Evolutionary conservation across 2,329 filamentous ascomycete genomes (phyloP).

Genomic region (Apiospora malaysiana): DNA sequence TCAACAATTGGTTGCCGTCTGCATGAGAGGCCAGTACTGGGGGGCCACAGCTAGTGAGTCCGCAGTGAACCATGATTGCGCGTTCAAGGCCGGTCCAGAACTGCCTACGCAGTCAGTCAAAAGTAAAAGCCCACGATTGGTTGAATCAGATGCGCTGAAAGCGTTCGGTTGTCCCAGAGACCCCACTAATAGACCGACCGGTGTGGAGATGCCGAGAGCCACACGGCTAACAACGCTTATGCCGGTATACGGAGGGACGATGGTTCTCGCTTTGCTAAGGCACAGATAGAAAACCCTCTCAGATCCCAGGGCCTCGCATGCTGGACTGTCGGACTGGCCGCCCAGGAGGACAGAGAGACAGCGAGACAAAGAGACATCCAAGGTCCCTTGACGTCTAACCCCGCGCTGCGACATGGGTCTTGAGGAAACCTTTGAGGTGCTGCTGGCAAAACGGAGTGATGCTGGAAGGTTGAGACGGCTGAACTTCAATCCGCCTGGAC

Average conservation of each 20-base stretch:
- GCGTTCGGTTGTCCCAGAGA: neutral
- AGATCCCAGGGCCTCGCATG: too few relatives aligned
- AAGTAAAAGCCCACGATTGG: neutral
- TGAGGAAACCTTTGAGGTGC: slow-evolving; percentile 31
- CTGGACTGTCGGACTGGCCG: too few relatives aligned
- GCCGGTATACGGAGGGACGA: neutral
- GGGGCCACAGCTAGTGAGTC: neutral
- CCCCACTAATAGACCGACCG: slow-evolving; percentile 2
- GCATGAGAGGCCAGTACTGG: neutral
- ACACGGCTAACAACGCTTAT: neutral
- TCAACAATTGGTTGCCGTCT: neutral
- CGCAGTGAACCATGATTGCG: neutral
- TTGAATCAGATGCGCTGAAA: neutral
- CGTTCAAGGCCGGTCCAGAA: neutral
- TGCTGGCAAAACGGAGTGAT: slow-evolving; percentile 33
- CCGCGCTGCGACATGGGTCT: slow-evolving; percentile 21
- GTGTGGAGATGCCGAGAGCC: neutral
- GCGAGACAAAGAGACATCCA: neutral
- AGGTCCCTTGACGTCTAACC: neutral
- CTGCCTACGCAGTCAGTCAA: neutral
- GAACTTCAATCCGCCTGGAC: slow-evolving; percentile 67
- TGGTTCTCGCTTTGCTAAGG: neutral
- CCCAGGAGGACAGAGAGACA: neutral
- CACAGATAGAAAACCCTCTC: too few relatives aligned
- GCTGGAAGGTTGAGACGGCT: slow-evolving; percentile 50